Evolutionary conservation across 805 yeast species (phyloP), one percentile per base, ranked within the genome.

Genomic region (Zygoascus bituminiphila): DNA sequence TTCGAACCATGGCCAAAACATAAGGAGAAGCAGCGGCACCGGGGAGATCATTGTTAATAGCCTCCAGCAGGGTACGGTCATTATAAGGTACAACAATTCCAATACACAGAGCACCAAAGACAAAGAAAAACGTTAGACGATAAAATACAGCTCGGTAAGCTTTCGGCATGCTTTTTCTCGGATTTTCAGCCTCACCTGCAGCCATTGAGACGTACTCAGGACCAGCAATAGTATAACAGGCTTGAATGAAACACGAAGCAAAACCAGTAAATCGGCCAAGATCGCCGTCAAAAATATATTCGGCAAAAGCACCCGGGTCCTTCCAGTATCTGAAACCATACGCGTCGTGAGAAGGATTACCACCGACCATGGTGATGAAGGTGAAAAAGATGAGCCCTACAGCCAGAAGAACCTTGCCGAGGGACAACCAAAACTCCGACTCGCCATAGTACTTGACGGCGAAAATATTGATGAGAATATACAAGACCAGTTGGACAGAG

Each of bases 201-300:
- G 86, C 79, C 84, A 84, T 81, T 1, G 91, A 75, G 31, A 88
- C 77, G 57, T 84, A 84, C 64, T 88, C 96, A 1, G 95, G 94
- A 0, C 95, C 96, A 2, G 86, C 86, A 54, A 84, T 79, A 12
- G 93, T 83, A 62, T 82, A 87, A 24, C 84, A 71, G 6, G 95
- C 95, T 51, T 78, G 79, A 46, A 77, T 73, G 42, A 85, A 63
- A 52, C 89, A 82, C 0, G 81, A 74, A 57, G 84, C 64, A 57
- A 84, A 84, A 0, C 91, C 95, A 56, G 81, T 76, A 56, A 83
- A 82, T 51, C 82, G 67, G 21, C 91, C 93, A 44, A 76, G 57
- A 26, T 62, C 59, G 0, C 89, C 89, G 4, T 72, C 62, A 8
- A 76, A 74, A 33, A 70, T 62, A 60, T 77, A 79, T 51, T 72